Evolutionary conservation across 768 basidiomycete species (phyloP), one percentile per base, ranked within the genome.

Genomic region (Psilocybe subaeruginosa): DNA sequence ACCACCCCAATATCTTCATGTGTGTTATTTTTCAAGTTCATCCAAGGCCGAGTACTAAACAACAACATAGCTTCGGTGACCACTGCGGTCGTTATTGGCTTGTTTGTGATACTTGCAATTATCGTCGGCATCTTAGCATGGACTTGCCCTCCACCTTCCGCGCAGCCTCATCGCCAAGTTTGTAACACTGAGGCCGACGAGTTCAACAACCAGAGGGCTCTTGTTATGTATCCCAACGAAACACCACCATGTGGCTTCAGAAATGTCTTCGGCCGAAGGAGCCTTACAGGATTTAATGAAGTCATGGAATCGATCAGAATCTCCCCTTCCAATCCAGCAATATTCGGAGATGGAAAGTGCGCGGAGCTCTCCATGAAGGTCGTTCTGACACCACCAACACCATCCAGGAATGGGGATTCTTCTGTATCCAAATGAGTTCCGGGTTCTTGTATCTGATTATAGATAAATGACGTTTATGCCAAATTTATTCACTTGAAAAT

Each of bases 371-470:
- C 63, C 1, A 66, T 76, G 37, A 70, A 68, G 48, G 67, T 74
- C n/a, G 62, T 70, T 59, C 54, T 76, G 31, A 76, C 74, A 48
- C 74, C 74, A 11, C 74, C 74, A 23, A 74, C 73, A 14, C 74
- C 74, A 1, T 66, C 67, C 29, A 63, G 50, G 45, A 45, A 39
- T 2, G 53, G 19, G 7, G 35, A 39, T 17, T 14, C 29, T 45
- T 55, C 14, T 43, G 7, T 5, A 5, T 43, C 41, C 14, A 43
- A n/a, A 5, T 43, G 14, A 43, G 14, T 14, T 14, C 14, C 14
- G 7, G 37, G 37, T 39, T 14, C 8, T 39, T 14, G 23, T 23
- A 23, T 39, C 37, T 39, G 7, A 39, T 39, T 8, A 39, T 39
- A 14, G 7, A 39, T 39, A 39, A 39, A 14, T 8, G 7, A 39